Evolutionary conservation across 2,329 filamentous ascomycete genomes (phyloP).

Genomic region (Fusarium falciforme): DNA sequence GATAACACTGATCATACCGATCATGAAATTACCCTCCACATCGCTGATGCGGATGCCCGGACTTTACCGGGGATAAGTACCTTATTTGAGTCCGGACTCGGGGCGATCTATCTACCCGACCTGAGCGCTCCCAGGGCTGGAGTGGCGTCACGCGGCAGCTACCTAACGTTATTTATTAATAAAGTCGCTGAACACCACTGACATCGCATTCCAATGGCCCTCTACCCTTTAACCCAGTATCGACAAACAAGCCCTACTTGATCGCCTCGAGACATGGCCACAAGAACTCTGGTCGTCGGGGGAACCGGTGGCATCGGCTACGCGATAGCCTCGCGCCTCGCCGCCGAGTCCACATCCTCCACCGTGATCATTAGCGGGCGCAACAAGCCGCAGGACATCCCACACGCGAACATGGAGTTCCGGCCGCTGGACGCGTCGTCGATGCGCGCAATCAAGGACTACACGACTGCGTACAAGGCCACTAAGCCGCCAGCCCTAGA

Average conservation of each 20-base stretch:
- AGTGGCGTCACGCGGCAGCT: not conserved
- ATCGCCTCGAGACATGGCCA: slow-evolving; percentile 21
- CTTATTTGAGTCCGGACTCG: not conserved
- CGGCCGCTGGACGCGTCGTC: slow-evolving; percentile 48
- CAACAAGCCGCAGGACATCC: slow-evolving; percentile 44
- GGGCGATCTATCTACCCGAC: not conserved
- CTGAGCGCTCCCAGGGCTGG: not conserved
- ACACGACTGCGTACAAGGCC: slow-evolving; percentile 27
- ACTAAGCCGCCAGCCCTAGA: not conserved
- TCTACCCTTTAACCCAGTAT: not conserved
- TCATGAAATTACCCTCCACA: not conserved
- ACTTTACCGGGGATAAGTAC: not conserved
- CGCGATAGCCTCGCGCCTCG: slow-evolving; percentile 51
- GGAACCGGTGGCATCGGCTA: slow-evolving; percentile 52
- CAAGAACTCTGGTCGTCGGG: slow-evolving; percentile 48
- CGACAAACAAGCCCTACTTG: not conserved
- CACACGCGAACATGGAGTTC: slow-evolving; percentile 50
- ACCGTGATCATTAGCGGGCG: slow-evolving; percentile 49
- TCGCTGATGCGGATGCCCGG: not conserved
- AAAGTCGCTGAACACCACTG: not conserved
- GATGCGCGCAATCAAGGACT: slow-evolving; percentile 49
- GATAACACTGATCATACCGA: not conserved
- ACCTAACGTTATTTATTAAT: not conserved
- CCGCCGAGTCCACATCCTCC: slow-evolving; percentile 38
- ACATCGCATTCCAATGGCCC: not conserved